Evolutionary conservation across 225 moss, liverwort and hornwort species (phyloP).

Genomic region (Rhytidiadelphus loreus): DNA sequence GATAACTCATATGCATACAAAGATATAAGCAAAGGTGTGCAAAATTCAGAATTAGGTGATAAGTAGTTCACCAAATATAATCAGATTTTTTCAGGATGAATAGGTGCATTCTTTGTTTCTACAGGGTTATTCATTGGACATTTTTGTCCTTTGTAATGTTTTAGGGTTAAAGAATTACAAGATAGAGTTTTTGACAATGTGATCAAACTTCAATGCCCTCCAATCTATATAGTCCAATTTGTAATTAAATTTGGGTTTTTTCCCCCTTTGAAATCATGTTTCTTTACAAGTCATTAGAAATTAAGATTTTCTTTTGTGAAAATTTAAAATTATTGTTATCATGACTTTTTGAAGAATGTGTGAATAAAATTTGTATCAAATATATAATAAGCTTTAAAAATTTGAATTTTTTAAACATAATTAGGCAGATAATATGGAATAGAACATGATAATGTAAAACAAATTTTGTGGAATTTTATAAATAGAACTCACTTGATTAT

Average conservation of each 20-base stretch:
- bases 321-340: neutral
- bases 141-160: fast-evolving
- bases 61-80: neutral
- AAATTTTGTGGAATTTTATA: fast-evolving
- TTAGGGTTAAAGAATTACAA: neutral
- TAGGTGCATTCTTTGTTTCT: neutral
- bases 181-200: fast-evolving
- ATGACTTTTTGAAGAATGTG: fast-evolving
- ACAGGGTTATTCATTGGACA: neutral
- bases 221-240: neutral
- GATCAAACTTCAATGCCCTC: neutral
- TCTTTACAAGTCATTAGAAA: neutral
- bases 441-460: neutral
- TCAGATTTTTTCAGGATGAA: fast-evolving
- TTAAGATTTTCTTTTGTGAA: neutral
- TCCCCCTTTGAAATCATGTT: neutral
- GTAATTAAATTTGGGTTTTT: neutral
- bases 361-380: neutral
- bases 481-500: neutral
- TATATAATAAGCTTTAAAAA: neutral
- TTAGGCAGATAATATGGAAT: neutral
- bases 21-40: neutral
- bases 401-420: neutral
- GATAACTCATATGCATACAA: neutral
- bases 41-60: neutral